Percentiles rank a stretch among this genome's conserved stretches.
Evolutionary conservation across 306 rosid species (phyloP).

Genomic region (peach (Prunus persica)): DNA sequence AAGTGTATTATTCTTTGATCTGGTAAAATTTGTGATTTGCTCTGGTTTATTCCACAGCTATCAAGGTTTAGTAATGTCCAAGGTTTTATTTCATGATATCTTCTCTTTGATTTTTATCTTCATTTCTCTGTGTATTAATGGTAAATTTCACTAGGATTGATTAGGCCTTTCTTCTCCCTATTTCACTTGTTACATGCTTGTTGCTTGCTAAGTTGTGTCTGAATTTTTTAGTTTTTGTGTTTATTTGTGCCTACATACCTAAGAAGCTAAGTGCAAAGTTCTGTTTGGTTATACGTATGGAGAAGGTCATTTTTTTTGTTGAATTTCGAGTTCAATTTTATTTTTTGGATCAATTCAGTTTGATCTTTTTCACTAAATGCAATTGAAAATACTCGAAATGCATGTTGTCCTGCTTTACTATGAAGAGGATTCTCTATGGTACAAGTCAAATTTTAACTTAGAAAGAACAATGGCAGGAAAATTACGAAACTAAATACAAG

Average conservation of each 20-base stretch:
- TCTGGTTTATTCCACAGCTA: not conserved
- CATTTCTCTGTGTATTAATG: not conserved
- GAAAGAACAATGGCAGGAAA: too few relatives aligned
- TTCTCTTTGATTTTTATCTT: not conserved
- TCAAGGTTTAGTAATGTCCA: conserved; percentile 5
- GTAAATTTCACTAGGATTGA: not conserved
- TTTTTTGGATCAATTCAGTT: not conserved
- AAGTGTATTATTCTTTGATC: not conserved
- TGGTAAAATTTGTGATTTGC: not conserved
- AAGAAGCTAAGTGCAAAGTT: not conserved
- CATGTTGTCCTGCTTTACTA: too few relatives aligned
- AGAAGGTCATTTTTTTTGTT: not conserved
- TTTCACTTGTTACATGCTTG: not conserved
- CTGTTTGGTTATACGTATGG: not conserved
- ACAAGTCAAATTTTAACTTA: too few relatives aligned
- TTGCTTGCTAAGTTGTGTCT: not conserved
- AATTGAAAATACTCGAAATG: not conserved
- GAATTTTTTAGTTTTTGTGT: not conserved
- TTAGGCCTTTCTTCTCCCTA: not conserved
- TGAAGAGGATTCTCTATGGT: too few relatives aligned
- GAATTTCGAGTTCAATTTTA: not conserved
- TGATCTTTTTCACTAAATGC: too few relatives aligned
- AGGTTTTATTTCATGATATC: not conserved
- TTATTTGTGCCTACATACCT: not conserved
- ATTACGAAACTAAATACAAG: too few relatives aligned